Base-by-base conservation (phyloP, 106 monocot species). In the Ottelia alismoides region DNA sequence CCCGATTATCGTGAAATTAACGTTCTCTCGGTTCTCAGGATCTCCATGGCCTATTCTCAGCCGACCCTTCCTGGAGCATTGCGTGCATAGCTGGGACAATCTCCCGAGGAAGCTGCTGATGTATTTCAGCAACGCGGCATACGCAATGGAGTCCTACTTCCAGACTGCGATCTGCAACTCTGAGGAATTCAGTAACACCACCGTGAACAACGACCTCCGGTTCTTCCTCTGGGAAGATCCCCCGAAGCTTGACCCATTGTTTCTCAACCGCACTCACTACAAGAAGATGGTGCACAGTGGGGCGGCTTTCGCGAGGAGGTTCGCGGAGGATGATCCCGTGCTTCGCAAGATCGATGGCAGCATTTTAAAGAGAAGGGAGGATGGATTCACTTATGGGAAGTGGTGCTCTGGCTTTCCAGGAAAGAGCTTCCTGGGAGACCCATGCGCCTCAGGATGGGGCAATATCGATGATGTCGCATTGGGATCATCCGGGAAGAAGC, bases 41-140 rank as follows among this genome's bases (percentile, higher is more conserved):
- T 92, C 92, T 67, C 92, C 92, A 10, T 92, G 92, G 92, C 62
- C 83, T 53, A 83, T 87, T 51, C 79, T 92, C 1, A 92, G 87
- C 62, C 70, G 74, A 50, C 51, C 65, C 35, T 92, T 92, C 47
- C 12, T 72, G 31, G 82, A 92, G 47, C 60, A 83, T 25, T 74
- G 74, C 31, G 59, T 92, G 4, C 53, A 47, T 40, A 66, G 82
- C 47, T 79, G 71, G 62, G 87, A 92, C n/a, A 92, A 87, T 54
- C 83, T 92, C 49, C 92, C 92, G 1, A 71, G 92, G 27, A 82
- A 74, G 18, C 72, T 92, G n/a, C 74, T 92, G 19, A 87, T 92
- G 92, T 92, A 92, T 61, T 79, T 77, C 52, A 22, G 87, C 1
- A 92, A 92, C 49, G 74, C 74, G 6, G 60, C 76, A 5, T 92